Conservation (phyloP, 176 grass and related monocot genomes). For the Carex littledalei region DNA sequence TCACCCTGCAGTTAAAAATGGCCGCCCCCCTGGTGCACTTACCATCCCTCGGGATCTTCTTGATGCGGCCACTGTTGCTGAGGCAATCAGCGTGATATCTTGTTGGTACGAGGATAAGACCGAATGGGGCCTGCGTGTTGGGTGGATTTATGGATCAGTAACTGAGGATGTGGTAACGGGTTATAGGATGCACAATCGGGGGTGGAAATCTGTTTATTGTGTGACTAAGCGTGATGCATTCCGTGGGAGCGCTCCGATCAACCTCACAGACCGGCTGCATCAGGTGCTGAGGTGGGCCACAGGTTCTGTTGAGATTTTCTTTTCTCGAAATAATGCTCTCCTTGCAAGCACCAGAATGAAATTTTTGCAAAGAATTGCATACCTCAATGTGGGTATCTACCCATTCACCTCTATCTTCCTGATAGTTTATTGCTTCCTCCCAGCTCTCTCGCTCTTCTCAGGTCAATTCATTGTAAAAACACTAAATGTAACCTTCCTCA, state of each 20-base stretch:
- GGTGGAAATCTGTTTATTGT: slow-evolving; percentile 97
- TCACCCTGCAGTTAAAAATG: slow-evolving; percentile 89
- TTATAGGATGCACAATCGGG: slow-evolving; percentile 98
- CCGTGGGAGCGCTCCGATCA: slow-evolving; percentile 89
- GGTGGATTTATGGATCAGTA: slow-evolving; percentile 98
- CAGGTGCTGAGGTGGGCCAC: slow-evolving; percentile 98
- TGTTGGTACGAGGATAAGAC: slow-evolving; percentile 99
- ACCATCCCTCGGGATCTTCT: slow-evolving; percentile 82
- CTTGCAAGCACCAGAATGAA: slow-evolving; percentile 82
- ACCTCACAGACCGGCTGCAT: slow-evolving; percentile 93
- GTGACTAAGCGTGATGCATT: slow-evolving; percentile 96
- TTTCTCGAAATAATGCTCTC: slow-evolving; percentile 90
- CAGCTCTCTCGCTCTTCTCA: slow-evolving; percentile 81
- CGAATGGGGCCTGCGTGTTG: slow-evolving; percentile 88
- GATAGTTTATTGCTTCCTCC: slow-evolving; percentile 97
- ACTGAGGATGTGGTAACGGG: slow-evolving; percentile 99
- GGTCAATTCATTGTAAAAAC: slow-evolving; percentile 89
- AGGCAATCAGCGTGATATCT: slow-evolving; percentile 88
- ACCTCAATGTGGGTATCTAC: slow-evolving; percentile 95
- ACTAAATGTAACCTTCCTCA: slow-evolving; percentile 73
- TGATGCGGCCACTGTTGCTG: slow-evolving; percentile 87
- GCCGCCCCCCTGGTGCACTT: slow-evolving; percentile 69
- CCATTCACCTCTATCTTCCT: slow-evolving; percentile 97
- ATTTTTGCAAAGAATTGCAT: slow-evolving; percentile 71
- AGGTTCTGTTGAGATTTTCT: slow-evolving; percentile 97